Evolutionary conservation across 345 rosid genomes (phyloP), one percentile per base, ranked within the genome.

Genomic region (Adansonia digitata): DNA sequence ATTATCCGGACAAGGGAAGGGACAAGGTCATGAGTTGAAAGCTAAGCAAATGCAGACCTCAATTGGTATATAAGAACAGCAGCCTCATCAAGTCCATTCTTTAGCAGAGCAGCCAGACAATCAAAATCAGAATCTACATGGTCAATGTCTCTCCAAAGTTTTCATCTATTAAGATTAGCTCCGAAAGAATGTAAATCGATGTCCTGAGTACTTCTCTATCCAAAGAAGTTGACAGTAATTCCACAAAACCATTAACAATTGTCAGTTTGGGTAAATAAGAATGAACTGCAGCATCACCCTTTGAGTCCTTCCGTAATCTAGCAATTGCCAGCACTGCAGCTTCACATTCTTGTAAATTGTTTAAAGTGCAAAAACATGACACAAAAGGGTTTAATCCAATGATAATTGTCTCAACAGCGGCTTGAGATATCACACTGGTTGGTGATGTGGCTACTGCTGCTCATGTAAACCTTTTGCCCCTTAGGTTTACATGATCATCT

Each of bases 371-470:
- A 8, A 90, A 81, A 74, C 88, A 79, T 13, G 90, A 83, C 55
- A 86, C 74, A 57, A 80, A 62, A 45, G 89, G 88, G 40, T 86
- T 84, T 71, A 90, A 73, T 11, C 84, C 89, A 39, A 71, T 85
- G 53, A 86, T 79, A 62, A 86, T 82, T 49, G 82, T 72, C 71
- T 90, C 94, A 11, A 74, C 69, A 5, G 82, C 79, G 26, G 87
- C 94, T 75, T 85, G 94, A 62, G 90, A 83, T 68, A 90, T 83
- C 57, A 86, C 89, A 78, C 92, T 90, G 5, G 90, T 88, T 20
- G 94, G 94, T 0, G 92, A 85, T 26, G 83, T 81, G 35, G 85
- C 60, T 27, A 75, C 70, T 35, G 71, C 53, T 60, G 77, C 51
- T 20, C 42, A 81, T 18, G 20, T 60, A 79, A 88, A 86, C 76